Conservation (phyloP, 2,329 filamentous ascomycete species). For the Tolypocladium ophioglossoides region DNA sequence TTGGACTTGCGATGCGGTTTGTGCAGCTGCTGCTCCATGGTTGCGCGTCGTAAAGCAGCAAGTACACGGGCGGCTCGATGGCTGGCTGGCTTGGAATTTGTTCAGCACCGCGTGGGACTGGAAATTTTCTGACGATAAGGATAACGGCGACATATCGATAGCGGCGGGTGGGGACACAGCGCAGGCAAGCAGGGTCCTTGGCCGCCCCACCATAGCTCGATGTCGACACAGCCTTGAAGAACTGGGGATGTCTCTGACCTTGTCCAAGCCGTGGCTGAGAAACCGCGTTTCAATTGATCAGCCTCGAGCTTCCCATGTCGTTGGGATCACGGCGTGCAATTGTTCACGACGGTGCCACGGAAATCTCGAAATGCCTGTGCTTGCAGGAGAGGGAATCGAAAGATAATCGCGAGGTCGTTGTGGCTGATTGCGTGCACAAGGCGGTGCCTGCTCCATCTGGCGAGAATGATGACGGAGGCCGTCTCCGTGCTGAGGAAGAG, state of each 20-base stretch:
- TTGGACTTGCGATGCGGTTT: conserved; percentile 79
- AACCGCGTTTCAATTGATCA: not conserved
- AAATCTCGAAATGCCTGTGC: not conserved
- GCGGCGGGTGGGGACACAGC: not conserved
- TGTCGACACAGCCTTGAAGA: not conserved
- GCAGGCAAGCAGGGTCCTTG: not conserved
- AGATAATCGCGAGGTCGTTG: not conserved
- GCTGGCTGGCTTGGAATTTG: not conserved
- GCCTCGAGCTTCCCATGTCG: not conserved
- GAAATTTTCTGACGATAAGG: not conserved
- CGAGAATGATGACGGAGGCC: not conserved
- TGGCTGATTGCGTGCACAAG: not conserved
- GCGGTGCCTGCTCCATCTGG: not conserved
- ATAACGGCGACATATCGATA: not conserved
- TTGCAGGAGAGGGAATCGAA: not conserved
- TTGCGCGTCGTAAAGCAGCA: conserved; percentile 1
- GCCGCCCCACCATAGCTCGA: not conserved
- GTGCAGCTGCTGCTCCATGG: conserved; percentile 75
- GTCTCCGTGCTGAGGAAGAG: no score
- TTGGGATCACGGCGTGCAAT: not conserved
- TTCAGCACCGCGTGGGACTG: not conserved
- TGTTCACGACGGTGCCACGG: not conserved
- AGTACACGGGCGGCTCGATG: not conserved
- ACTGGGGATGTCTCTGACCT: not conserved
- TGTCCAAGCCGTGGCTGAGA: not conserved